These are phyloP conservation scores for Pyrus hybrid DNA, from an alignment of 331 rosid species.

Conservation along the genomic window DNA sequence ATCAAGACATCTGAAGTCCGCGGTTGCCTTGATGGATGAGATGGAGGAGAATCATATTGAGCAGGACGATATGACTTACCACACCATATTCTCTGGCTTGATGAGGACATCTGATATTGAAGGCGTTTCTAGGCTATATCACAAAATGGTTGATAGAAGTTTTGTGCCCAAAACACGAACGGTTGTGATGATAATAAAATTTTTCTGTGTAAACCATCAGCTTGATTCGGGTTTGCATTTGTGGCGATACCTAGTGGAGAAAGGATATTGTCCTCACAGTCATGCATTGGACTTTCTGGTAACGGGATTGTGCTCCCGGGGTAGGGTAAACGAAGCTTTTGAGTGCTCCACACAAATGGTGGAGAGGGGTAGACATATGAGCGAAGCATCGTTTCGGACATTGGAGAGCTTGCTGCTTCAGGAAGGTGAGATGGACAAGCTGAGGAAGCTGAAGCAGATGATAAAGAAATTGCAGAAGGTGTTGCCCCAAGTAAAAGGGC, in stretches of 20 bases:
- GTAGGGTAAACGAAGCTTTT: slow-evolving; percentile 54
- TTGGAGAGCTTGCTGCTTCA: slow-evolving; percentile 49
- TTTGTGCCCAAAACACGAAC: slow-evolving; percentile 68
- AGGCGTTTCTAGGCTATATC: slow-evolving; percentile 40
- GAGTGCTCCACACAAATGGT: slow-evolving; percentile 68
- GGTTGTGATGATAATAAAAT: slow-evolving; percentile 60
- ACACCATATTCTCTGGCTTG: slow-evolving; percentile 53
- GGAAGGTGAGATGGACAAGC: slow-evolving; percentile 38
- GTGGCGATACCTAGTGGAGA: slow-evolving; percentile 61
- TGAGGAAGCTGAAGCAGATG: slow-evolving; percentile 54
- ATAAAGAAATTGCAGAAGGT: slow-evolving; percentile 42
- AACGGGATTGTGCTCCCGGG: slow-evolving; percentile 71
- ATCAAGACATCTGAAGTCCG: slow-evolving; percentile 45
- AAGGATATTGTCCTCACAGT: slow-evolving; percentile 78
- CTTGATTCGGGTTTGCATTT: slow-evolving; percentile 58
- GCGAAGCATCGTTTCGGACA: slow-evolving; percentile 49
- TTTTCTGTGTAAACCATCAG: slow-evolving; percentile 51
- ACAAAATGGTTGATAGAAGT: slow-evolving; percentile 48
- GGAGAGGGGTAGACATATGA: slow-evolving; percentile 83
- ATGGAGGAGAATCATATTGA: slow-evolving; percentile 52
- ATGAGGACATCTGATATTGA: slow-evolving; percentile 44
- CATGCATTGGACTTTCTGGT: slow-evolving; percentile 77
- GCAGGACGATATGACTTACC: slow-evolving; percentile 61
- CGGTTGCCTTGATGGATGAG: slow-evolving; percentile 52
- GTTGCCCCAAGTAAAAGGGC: slow-evolving; percentile 51